These are phyloP conservation scores for Asclepias syriaca DNA, from an alignment of 257 asterid genomes.

Conservation along the genomic window DNA sequence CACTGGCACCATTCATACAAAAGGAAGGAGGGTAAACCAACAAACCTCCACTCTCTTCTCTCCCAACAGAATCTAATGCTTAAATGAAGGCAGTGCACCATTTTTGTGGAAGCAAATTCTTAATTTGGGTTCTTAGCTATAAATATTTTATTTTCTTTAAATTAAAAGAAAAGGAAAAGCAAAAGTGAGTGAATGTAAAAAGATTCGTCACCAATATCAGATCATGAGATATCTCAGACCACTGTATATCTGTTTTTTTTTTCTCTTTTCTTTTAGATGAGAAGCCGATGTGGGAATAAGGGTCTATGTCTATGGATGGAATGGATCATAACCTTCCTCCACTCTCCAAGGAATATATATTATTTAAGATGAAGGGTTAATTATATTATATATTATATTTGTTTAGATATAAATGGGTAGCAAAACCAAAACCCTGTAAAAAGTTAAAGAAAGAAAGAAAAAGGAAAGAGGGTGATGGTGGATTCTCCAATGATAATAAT, in stretches of 20 bases:
- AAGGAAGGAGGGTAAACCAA: too few species aligned
- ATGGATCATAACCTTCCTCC: not conserved
- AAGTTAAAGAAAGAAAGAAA: not conserved
- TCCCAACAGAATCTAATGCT: not conserved
- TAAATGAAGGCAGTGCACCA: not conserved
- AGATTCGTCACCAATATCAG: not conserved
- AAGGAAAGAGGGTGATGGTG: not conserved
- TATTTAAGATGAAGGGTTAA: too few species aligned
- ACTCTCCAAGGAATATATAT: not conserved
- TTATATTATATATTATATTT: too few species aligned
- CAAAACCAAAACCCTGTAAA: not conserved
- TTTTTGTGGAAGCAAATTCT: conserved; percentile 1
- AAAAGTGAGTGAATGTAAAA: not conserved
- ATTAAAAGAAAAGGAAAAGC: not conserved
- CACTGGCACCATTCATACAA: not conserved
- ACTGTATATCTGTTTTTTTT: not conserved
- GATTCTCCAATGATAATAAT: conserved; percentile 1
- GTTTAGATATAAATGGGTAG: too few species aligned
- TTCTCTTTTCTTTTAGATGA: too few species aligned
- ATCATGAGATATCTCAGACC: not conserved
- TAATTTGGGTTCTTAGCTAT: not conserved
- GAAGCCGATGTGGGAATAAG: not conserved
- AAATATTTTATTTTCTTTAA: too few species aligned
- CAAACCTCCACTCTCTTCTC: too few species aligned
- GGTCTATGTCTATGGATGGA: not conserved